Conservation (phyloP, 805 yeast species). For the Cyberlindnera americana region DNA sequence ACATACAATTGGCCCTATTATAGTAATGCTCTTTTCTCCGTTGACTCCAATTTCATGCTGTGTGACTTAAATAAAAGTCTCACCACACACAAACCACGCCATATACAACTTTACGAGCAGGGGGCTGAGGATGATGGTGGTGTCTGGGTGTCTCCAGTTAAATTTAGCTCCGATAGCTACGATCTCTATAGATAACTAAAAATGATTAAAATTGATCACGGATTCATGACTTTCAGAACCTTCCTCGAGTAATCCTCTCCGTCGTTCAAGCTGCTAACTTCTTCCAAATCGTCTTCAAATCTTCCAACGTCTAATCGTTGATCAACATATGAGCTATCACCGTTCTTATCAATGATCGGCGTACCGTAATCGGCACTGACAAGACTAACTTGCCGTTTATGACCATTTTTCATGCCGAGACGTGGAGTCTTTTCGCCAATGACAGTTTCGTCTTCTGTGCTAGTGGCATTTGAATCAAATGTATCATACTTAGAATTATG, state of each 20-base stretch:
- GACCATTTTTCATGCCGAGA: background rate
- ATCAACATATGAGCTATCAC: constrained; percentile 39
- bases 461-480: constrained; percentile 3
- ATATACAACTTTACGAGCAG: too few species aligned
- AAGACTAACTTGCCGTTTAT: constrained; percentile 8
- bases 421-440: constrained; percentile 7
- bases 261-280: constrained; percentile 46
- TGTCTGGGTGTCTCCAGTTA: too few species aligned
- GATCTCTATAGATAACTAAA: too few species aligned
- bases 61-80: too few species aligned
- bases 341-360: constrained; percentile 18
- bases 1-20: too few species aligned
- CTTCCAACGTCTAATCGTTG: constrained; percentile 58
- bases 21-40: too few species aligned
- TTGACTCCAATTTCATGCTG: too few species aligned
- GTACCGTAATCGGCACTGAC: constrained; percentile 16
- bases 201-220: too few species aligned
- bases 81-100: too few species aligned
- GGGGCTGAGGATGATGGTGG: too few species aligned
- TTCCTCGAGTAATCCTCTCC: constrained; percentile 55
- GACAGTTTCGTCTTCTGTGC: constrained; percentile 12
- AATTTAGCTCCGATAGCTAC: too few species aligned
- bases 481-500: background rate
- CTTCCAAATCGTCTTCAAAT: constrained; percentile 37
- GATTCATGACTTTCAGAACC: constrained; percentile 48